A percentile compares a stretch with the other conserved stretches of the same genome.
Evolutionary conservation across 2,329 filamentous ascomycete species (phyloP).

Genomic region (Bipolaris gigantea): DNA sequence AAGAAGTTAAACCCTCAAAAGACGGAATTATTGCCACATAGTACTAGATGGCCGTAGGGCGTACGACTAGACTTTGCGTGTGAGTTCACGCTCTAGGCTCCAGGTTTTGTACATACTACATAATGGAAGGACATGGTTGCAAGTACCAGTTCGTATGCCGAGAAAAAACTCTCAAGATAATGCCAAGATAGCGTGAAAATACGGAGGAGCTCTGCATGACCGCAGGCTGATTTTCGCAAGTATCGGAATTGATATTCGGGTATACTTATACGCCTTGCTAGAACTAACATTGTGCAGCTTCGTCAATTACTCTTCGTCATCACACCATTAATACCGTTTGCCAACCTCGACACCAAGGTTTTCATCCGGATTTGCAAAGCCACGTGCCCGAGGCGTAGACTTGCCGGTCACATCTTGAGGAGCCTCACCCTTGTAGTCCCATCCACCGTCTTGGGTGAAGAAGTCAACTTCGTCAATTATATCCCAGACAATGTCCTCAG

Average conservation of each 20-base stretch:
- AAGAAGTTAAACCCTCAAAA: neutral
- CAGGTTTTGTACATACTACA: too few species aligned
- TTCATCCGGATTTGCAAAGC: conserved; percentile 44
- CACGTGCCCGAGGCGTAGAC: conserved; percentile 42
- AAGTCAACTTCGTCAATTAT: conserved; percentile 93
- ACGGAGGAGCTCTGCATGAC: neutral
- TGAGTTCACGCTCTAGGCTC: neutral
- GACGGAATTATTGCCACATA: neutral
- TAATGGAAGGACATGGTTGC: too few species aligned
- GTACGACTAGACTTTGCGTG: neutral
- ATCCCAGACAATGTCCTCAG: conserved; percentile 90
- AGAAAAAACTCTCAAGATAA: neutral
- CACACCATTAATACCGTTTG: conserved; percentile 30
- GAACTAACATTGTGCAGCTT: neutral
- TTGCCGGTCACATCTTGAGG: conserved; percentile 38
- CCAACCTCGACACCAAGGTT: conserved; percentile 44
- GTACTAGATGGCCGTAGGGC: conserved; percentile 3
- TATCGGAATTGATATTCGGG: conserved; percentile 5
- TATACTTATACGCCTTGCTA: conserved; percentile 15
- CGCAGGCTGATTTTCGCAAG: neutral
- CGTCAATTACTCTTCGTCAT: neutral
- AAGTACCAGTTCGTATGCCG: neutral
- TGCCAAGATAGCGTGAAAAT: neutral
- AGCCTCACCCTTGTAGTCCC: conserved; percentile 44
- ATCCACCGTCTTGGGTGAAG: conserved; percentile 69